Evolutionary conservation across 2,329 filamentous ascomycete genomes (phyloP), one percentile per base, ranked within the genome.

Genomic region (Beauveria asiatica): DNA sequence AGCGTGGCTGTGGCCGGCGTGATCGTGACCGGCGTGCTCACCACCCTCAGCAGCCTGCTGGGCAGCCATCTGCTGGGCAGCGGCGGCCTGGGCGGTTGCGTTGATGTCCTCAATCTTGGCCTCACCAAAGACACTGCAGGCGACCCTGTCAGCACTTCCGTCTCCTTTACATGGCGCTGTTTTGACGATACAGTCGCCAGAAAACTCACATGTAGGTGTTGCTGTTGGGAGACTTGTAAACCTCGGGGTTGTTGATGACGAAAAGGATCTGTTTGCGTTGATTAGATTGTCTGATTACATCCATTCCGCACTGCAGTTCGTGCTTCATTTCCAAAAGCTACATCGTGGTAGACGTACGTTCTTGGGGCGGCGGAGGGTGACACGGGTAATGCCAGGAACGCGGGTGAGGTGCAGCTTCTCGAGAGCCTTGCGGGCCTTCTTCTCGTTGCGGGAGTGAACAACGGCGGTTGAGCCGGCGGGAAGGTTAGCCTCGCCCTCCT

Each of bases 81-180:
- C 94, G 68, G 90, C 91, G 71, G 93, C 90, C 83, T 97, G 94
- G 72, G 93, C 93, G 75, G 93, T 90, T 71, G 94, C 95, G 88
- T 97, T 99, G 73, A 97, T 84, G 79, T 99, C 95, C 86, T 99
- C 94, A 68, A 99, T 97, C 90, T 99, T 99, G 75, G 95, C 94
- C 84, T 99, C 95, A 77, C 94, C 94, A 76, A 99, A 99, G 78
- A 97, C 95, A 80, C 93, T 97, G 69, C 49, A 19, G 19, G 21
- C 13, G 23, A 48, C 63, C 33, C 41, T 37, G 37, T 60, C 48
- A 62, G 51, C 46, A 39, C 33, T 42, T 54, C 16, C 21, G 19
- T 30, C 23, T 16, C 41, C 44, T 51, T 42, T 11, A 6, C 13
- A n/a, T 41, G 23, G 11, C n/a, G 2, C 5, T 19, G 19, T 44